These are phyloP conservation scores for Rachicladosporium sp. DNA, from an alignment of 2,329 filamentous ascomycete species.

Conservation along the genomic window DNA sequence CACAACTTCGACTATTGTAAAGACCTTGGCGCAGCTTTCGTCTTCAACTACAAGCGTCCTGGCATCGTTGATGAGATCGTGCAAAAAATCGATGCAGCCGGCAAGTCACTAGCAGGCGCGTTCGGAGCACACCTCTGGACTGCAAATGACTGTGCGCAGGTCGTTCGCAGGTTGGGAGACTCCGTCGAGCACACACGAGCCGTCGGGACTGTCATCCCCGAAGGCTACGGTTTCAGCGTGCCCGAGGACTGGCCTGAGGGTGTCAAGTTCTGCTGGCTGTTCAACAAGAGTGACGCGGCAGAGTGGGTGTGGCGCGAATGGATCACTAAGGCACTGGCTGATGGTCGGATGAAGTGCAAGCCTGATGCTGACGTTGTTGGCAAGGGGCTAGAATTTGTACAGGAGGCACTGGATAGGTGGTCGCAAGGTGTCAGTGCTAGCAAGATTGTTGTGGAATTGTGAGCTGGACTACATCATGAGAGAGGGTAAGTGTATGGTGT, in stretches of 20 bases:
- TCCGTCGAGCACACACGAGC: conserved; percentile 3
- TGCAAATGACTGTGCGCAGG: conserved; percentile 4
- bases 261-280: conserved; percentile 1
- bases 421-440: background rate
- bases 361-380: conserved; percentile 14
- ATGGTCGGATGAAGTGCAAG: conserved; percentile 13
- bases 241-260: conserved; percentile 3
- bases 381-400: conserved; percentile 12
- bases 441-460: background rate
- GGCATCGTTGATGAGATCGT: conserved; percentile 20
- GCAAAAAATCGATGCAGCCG: background rate
- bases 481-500: no score
- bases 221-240: background rate
- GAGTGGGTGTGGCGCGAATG: conserved; percentile 18
- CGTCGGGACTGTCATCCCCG: conserved; percentile 10
- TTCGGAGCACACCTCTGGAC: conserved; percentile 7
- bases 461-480: no score
- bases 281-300: background rate
- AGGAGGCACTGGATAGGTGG: conserved; percentile 30
- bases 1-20: conserved; percentile 31
- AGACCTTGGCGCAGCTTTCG: conserved; percentile 32
- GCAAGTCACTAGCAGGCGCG: conserved; percentile 10
- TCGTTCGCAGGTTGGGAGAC: conserved; percentile 5
- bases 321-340: conserved; percentile 20
- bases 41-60: conserved; percentile 36